Evolutionary conservation across 1,284 basidiomycete species (phyloP).

Genomic region (Grifola frondosa): DNA sequence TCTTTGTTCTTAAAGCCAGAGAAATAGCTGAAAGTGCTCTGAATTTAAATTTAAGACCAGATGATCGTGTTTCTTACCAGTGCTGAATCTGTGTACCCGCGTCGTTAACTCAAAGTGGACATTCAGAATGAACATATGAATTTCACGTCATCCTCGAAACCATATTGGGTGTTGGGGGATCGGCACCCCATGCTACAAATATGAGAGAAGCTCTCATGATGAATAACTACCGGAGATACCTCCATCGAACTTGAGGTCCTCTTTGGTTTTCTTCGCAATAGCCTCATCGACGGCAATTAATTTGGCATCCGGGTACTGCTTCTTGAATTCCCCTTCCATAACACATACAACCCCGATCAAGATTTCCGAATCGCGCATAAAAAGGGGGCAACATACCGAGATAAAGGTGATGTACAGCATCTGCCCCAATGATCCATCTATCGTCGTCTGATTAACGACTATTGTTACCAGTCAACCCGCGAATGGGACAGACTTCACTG

Average conservation of each 20-base stretch:
- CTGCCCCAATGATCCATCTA: slow-evolving; percentile 68
- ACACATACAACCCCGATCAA: neutral
- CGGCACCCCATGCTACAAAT: slow-evolving; percentile 59
- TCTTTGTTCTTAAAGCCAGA: slow-evolving; percentile 85
- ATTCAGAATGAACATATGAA: slow-evolving; percentile 2
- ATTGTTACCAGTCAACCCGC: no score
- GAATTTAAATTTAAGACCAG: neutral
- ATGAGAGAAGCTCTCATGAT: slow-evolving; percentile 4
- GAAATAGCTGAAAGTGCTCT: slow-evolving; percentile 61
- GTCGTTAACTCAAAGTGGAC: slow-evolving; percentile 3
- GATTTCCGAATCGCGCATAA: no score
- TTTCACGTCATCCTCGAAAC: slow-evolving; percentile 80
- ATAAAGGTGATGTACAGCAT: slow-evolving; percentile 66
- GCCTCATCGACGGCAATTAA: slow-evolving; percentile 65
- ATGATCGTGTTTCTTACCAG: slow-evolving; percentile 42
- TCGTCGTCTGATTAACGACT: neutral
- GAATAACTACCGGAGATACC: slow-evolving; percentile 41
- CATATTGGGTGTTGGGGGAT: slow-evolving; percentile 66
- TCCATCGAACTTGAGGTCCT: slow-evolving; percentile 53
- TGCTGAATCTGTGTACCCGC: slow-evolving; percentile 49
- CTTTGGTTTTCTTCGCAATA: slow-evolving; percentile 40
- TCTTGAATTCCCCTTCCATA: slow-evolving; percentile 62
- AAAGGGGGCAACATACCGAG: slow-evolving; percentile 51
- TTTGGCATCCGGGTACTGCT: slow-evolving; percentile 77
- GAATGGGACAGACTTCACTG: slow-evolving; percentile 59